Evolutionary conservation across 176 grass and related monocot genomes (phyloP).

Genomic region (Oryza nivara): DNA sequence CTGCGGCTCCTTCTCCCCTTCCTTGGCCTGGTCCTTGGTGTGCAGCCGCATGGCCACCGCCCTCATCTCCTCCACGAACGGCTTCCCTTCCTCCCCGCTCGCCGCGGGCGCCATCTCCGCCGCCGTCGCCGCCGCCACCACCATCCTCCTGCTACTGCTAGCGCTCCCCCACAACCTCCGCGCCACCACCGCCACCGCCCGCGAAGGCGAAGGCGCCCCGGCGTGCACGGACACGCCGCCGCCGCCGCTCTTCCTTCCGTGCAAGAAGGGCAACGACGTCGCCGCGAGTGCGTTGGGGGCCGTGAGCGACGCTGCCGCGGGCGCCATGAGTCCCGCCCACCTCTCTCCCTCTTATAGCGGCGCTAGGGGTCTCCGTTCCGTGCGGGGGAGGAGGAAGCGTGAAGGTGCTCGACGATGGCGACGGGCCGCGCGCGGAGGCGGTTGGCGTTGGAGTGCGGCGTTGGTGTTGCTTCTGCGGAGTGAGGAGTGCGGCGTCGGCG

Average conservation of each 20-base stretch:
- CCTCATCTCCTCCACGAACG: conserved; percentile 97
- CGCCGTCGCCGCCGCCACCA: conserved; percentile 39
- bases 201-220: not conserved
- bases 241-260: not conserved
- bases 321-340: conserved; percentile 25
- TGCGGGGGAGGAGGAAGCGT: not conserved
- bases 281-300: conserved; percentile 2
- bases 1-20: conserved; percentile 83
- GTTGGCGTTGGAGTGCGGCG: conserved; percentile 53
- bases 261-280: not conserved
- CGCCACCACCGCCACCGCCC: not conserved
- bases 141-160: conserved; percentile 32
- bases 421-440: not conserved
- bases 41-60: conserved; percentile 86
- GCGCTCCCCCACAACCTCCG: not conserved
- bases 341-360: not conserved
- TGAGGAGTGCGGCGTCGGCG: not conserved
- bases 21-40: conserved; percentile 81
- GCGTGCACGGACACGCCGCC: not conserved
- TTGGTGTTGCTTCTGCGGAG: not conserved
- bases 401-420: conserved; percentile 24
- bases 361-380: conserved; percentile 39
- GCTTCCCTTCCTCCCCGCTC: conserved; percentile 45
- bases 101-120: conserved; percentile 57
- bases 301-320: conserved; percentile 35